Evolutionary conservation across 345 rosid genomes (phyloP).

Genomic region (Linum tenue): DNA sequence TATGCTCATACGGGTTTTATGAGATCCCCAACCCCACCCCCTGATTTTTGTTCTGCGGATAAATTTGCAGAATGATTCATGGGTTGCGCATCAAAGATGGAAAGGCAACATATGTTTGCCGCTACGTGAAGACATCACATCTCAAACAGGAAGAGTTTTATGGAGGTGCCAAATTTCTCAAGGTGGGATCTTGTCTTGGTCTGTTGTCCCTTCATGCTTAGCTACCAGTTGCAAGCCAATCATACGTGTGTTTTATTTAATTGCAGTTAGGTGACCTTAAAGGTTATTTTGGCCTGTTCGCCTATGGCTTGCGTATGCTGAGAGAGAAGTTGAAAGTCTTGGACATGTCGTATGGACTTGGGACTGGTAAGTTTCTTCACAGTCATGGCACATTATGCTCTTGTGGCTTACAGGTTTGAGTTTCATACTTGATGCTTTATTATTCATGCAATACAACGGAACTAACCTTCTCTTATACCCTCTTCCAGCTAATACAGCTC

Average conservation of each 20-base stretch:
- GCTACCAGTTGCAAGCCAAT: neutral
- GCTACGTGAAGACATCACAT: conserved; percentile 68
- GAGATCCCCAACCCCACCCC: too few species aligned
- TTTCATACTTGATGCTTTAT: too few species aligned
- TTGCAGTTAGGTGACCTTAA: conserved; percentile 81
- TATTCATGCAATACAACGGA: neutral
- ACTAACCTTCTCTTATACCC: conserved; percentile 3
- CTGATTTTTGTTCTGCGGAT: neutral
- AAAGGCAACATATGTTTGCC: conserved; percentile 78
- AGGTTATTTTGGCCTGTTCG: conserved; percentile 74
- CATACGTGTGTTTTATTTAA: neutral
- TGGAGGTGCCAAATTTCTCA: conserved; percentile 81
- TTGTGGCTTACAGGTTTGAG: too few species aligned
- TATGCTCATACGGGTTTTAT: neutral
- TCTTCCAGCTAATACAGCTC: conserved; percentile 79
- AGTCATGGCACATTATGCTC: too few species aligned
- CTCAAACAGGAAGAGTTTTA: conserved; percentile 78
- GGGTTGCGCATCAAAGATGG: conserved; percentile 84
- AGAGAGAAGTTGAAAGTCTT: conserved; percentile 61
- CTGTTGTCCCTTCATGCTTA: neutral
- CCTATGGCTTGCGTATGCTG: conserved; percentile 51
- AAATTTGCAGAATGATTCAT: conserved; percentile 74
- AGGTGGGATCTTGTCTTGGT: conserved; percentile 32
- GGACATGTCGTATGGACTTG: conserved; percentile 64
- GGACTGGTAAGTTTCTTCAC: conserved; percentile 46